Evolutionary conservation across 2,329 filamentous ascomycete genomes (phyloP).

Genomic region (Ophiostoma montium): DNA sequence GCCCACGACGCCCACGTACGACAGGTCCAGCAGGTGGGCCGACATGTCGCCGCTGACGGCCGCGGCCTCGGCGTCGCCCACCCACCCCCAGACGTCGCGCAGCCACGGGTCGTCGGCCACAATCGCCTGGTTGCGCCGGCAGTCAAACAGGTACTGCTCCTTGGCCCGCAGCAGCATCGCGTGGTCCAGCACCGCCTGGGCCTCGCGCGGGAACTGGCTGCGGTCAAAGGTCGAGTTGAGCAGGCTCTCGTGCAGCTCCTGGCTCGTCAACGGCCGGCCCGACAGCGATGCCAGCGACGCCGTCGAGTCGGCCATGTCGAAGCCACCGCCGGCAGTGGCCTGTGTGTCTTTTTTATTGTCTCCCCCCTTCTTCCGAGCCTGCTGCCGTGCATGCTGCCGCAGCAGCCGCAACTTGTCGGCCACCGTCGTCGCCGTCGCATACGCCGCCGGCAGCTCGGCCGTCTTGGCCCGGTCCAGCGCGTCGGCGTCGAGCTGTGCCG

Average conservation of each 20-base stretch:
- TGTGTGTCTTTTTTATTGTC: background rate
- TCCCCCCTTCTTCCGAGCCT: constrained; percentile 8
- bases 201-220: constrained; percentile 33
- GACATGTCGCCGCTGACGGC: constrained; percentile 58
- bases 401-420: constrained; percentile 36
- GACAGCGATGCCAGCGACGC: constrained; percentile 10
- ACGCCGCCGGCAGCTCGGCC: constrained; percentile 25
- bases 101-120: constrained; percentile 60
- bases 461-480: constrained; percentile 24
- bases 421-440: constrained; percentile 27
- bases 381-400: constrained; percentile 22
- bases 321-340: too few relatives aligned
- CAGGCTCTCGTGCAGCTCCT: constrained; percentile 43
- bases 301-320: constrained; percentile 11
- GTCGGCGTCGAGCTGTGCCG: constrained; percentile 18
- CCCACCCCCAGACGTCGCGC: constrained; percentile 66
- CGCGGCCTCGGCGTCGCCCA: constrained; percentile 50
- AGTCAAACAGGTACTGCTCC: constrained; percentile 51
- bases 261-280: constrained; percentile 17
- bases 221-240: constrained; percentile 30
- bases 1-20: constrained; percentile 58
- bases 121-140: constrained; percentile 49
- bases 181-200: constrained; percentile 40
- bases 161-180: constrained; percentile 45
- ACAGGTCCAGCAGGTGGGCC: constrained; percentile 52